Percentiles rank a stretch among this genome's conserved stretches.
Conservation (phyloP, 306 rosid genomes). For the Cicer bijugum region DNA sequence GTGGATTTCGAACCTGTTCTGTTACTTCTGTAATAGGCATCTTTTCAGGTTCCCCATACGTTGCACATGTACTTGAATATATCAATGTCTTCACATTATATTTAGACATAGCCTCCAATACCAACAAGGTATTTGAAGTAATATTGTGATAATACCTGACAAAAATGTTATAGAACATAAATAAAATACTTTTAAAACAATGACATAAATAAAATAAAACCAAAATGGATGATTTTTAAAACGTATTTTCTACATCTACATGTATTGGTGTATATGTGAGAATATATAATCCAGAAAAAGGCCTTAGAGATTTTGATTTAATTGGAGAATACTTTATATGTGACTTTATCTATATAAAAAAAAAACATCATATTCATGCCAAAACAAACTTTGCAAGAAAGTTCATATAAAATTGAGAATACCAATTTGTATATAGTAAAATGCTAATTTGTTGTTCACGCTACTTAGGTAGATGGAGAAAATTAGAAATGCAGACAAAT, state of each 20-base stretch:
- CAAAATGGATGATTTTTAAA: neutral
- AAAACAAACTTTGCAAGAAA: too few species aligned
- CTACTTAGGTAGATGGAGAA: slow-evolving; percentile 4
- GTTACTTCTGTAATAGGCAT: slow-evolving; percentile 98
- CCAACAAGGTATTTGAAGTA: slow-evolving; percentile 88
- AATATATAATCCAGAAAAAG: too few species aligned
- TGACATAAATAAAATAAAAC: neutral
- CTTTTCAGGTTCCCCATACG: slow-evolving; percentile 96
- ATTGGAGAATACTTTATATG: too few species aligned
- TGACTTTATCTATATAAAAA: too few species aligned
- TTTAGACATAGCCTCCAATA: slow-evolving; percentile 82
- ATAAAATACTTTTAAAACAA: neutral
- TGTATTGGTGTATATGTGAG: too few species aligned
- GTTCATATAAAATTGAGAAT: too few species aligned
- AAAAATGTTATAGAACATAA: slow-evolving; percentile 26
- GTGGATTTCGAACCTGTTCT: slow-evolving; percentile 63
- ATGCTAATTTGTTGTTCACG: neutral
- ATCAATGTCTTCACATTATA: slow-evolving; percentile 83
- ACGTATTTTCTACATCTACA: too few species aligned
- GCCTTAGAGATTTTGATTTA: too few species aligned
- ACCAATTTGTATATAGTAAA: neutral
- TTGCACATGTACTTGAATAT: slow-evolving; percentile 98
- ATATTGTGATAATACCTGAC: slow-evolving; percentile 97
- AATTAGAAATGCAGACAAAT: slow-evolving; percentile 30
- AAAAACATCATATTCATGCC: too few species aligned